phyloP scores from a whole-genome alignment of 2,329 filamentous ascomycete species.

The Aotearoamyces nothofagi region DNA sequence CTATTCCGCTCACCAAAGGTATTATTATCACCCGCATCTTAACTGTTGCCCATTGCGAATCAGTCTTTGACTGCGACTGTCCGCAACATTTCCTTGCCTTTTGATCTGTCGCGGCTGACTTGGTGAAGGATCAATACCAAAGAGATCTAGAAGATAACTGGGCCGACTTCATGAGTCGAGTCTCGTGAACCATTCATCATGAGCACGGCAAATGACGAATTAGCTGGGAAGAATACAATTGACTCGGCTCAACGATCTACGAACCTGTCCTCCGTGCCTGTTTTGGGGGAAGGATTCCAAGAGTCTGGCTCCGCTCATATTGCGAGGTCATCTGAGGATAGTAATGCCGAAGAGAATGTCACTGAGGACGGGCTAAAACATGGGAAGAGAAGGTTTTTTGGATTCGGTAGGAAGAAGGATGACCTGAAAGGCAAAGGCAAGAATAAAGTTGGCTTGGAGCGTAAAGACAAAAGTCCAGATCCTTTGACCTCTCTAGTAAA shows the following conservation, averaged over 20 bases:
- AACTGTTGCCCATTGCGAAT: too few species aligned
- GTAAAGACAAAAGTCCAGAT: neutral
- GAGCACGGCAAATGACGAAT: too few species aligned
- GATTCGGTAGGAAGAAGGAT: conserved; percentile 46
- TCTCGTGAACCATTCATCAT: too few species aligned
- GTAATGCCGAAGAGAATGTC: conserved; percentile 15
- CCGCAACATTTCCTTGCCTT: too few species aligned
- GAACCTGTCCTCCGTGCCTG: conserved; percentile 14
- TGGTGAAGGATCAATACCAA: too few species aligned
- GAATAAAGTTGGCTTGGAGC: conserved; percentile 17
- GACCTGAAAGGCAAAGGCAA: conserved; percentile 28
- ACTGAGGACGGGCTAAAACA: conserved; percentile 23
- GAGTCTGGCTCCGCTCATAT: conserved; percentile 19
- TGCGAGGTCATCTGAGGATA: conserved; percentile 13
- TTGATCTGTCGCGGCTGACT: too few species aligned
- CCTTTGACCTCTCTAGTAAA: neutral
- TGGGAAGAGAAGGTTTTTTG: conserved; percentile 43
- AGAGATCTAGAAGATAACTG: too few species aligned
- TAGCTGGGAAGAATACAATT: too few species aligned
- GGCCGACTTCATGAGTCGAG: too few species aligned
- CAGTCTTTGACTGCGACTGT: too few species aligned
- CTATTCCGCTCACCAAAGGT: too few species aligned
- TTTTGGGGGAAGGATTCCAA: conserved; percentile 20
- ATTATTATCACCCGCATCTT: too few species aligned
- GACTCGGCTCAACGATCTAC: conserved; percentile 6